phyloP scores from a whole-genome alignment of 106 monocot species.

The Apostasia shenzhenica region DNA sequence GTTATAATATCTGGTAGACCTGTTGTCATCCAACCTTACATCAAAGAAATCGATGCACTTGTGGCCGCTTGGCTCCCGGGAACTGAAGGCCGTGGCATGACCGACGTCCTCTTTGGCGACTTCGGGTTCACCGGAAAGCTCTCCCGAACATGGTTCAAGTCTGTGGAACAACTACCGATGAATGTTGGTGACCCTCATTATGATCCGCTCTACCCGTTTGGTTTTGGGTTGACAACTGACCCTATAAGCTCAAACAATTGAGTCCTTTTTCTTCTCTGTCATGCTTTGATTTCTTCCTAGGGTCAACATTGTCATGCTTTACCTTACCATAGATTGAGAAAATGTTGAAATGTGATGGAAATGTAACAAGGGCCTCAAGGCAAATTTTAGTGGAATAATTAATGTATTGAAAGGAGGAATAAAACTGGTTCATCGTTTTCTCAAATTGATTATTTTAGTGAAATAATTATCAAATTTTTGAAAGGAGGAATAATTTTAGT shows the following conservation, averaged over 20 bases:
- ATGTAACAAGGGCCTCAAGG: too few species aligned
- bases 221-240: constrained; percentile 13
- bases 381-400: too few species aligned
- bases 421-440: too few species aligned
- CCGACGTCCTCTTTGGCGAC: constrained; percentile 20
- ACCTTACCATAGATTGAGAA: background rate
- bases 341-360: too few species aligned
- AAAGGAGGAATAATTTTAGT: too few species aligned
- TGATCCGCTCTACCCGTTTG: constrained; percentile 20
- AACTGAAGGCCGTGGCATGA: constrained; percentile 30
- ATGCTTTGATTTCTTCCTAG: background rate
- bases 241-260: background rate
- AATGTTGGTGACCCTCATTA: constrained; percentile 13
- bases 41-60: constrained; percentile 27
- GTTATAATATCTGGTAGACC: constrained; percentile 37
- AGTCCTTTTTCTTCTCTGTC: background rate
- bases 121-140: constrained; percentile 25
- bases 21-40: constrained; percentile 32
- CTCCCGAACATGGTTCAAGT: constrained; percentile 13
- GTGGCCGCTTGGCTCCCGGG: constrained; percentile 59
- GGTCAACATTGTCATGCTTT: background rate
- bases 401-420: too few species aligned
- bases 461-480: too few species aligned
- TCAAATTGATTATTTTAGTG: too few species aligned
- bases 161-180: constrained; percentile 18